Evolutionary conservation across 163 green algal species (phyloP).

Genomic region (Scenedesmus sp.): DNA sequence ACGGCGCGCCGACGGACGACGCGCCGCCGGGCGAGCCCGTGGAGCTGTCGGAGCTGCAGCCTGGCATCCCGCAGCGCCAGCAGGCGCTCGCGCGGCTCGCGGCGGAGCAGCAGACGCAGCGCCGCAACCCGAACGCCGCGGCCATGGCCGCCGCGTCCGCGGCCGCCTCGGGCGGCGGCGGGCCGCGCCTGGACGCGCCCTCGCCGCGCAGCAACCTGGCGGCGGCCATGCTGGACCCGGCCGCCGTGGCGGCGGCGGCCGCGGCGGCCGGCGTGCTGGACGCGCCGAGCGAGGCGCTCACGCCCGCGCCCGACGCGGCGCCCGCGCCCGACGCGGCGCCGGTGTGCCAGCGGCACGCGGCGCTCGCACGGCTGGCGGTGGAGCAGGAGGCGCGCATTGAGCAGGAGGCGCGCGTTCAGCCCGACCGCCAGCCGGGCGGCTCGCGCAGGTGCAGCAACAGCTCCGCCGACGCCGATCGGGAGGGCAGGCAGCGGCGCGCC

Average conservation of each 20-base stretch:
- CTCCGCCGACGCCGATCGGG: neutral
- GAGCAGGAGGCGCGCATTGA: slow-evolving; percentile 32
- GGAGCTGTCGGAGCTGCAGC: slow-evolving; percentile 37
- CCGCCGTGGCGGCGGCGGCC: slow-evolving; percentile 31
- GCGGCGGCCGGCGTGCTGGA: slow-evolving; percentile 39
- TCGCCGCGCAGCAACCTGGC: slow-evolving; percentile 26
- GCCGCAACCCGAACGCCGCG: neutral
- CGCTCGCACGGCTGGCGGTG: slow-evolving; percentile 21
- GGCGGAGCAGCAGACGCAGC: slow-evolving; percentile 21
- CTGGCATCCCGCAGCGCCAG: slow-evolving; percentile 40
- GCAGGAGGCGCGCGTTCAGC: neutral
- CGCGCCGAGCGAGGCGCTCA: neutral
- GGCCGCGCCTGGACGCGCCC: neutral
- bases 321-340: neutral
- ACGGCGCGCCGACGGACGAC: no score
- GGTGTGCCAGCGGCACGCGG: slow-evolving; percentile 5
- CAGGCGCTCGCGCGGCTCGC: slow-evolving; percentile 36
- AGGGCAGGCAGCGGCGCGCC: no score
- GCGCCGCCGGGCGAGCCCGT: no score
- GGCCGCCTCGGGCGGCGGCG: neutral
- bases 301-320: neutral
- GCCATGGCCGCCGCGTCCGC: neutral
- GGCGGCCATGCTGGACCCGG: slow-evolving; percentile 22
- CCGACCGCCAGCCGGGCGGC: slow-evolving; percentile 6
- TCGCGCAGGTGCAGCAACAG: slow-evolving; percentile 18